These are phyloP conservation scores for Cicer bijugum DNA, from an alignment of 306 rosid species.

Conservation along the genomic window DNA sequence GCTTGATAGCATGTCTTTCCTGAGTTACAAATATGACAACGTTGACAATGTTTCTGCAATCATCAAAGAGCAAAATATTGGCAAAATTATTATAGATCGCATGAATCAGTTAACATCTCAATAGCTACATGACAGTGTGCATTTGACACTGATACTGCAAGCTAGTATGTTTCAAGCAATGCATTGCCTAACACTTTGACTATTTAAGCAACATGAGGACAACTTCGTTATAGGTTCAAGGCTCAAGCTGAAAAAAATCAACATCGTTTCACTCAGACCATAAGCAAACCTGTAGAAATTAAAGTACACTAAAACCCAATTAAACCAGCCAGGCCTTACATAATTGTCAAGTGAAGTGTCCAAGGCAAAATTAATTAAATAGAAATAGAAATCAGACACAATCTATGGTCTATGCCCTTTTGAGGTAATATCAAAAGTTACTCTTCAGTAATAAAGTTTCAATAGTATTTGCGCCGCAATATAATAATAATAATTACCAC, in stretches of 20 bases:
- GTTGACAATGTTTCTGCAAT: conserved; percentile 82
- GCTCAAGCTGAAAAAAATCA: conserved; percentile 17
- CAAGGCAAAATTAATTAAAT: conserved; percentile 12
- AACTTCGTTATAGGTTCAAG: conserved; percentile 1
- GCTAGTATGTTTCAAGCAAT: conserved; percentile 29
- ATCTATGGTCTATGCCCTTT: conserved; percentile 3
- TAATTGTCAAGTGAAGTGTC: conserved; percentile 28
- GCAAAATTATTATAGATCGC: conserved; percentile 34
- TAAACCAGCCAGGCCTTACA: conserved; percentile 11
- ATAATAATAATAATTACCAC: conserved; percentile 32
- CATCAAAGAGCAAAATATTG: conserved; percentile 45
- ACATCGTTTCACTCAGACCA: conserved; percentile 34
- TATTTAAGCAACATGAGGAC: conserved; percentile 7
- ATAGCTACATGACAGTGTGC: conserved; percentile 32
- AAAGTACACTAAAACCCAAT: conserved; percentile 25
- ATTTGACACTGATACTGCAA: conserved; percentile 16
- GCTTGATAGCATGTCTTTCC: conserved; percentile 77
- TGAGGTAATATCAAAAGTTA: conserved; percentile 42
- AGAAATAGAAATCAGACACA: background rate
- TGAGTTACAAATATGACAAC: conserved; percentile 75
- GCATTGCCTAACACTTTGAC: conserved; percentile 16
- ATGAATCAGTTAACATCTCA: conserved; percentile 22
- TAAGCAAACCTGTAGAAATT: conserved; percentile 28
- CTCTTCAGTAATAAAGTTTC: conserved; percentile 20
- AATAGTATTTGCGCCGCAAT: conserved; percentile 27